Conservation (phyloP, 2,329 filamentous ascomycete genomes). For the Pseudogymnoascus sp. region DNA sequence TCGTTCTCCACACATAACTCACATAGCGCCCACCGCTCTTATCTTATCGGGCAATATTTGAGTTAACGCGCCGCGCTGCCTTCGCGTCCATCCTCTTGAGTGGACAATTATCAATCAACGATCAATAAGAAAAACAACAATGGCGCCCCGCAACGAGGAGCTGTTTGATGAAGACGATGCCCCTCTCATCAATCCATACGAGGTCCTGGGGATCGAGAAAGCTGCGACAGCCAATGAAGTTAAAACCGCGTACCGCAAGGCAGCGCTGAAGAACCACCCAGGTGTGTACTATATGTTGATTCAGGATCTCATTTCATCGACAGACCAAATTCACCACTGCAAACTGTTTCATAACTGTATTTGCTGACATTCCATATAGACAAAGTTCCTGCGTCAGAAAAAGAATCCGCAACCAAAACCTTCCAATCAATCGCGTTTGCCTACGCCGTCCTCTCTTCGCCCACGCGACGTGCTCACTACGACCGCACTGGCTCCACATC, state of each 20-base stretch:
- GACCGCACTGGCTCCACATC: slow-evolving; percentile 84
- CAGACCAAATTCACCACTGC: not conserved
- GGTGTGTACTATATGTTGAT: slow-evolving; percentile 42
- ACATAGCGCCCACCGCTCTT: not conserved
- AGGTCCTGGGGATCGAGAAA: slow-evolving; percentile 64
- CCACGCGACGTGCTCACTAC: slow-evolving; percentile 73
- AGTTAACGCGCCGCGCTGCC: not conserved
- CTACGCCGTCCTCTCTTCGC: slow-evolving; percentile 85
- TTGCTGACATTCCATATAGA: slow-evolving; percentile 42
- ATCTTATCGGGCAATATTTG: not conserved
- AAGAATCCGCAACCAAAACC: slow-evolving; percentile 64
- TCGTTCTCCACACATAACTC: not conserved
- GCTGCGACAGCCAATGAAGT: slow-evolving; percentile 70
- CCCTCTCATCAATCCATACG: slow-evolving; percentile 62
- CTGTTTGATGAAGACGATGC: slow-evolving; percentile 22
- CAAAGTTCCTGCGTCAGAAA: slow-evolving; percentile 64
- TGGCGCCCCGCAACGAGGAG: slow-evolving; percentile 16
- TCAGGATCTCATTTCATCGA: not conserved
- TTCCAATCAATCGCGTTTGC: slow-evolving; percentile 93
- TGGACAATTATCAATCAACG: not conserved
- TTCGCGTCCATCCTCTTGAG: not conserved
- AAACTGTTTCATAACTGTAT: not conserved
- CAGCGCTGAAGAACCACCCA: slow-evolving; percentile 79
- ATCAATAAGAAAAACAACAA: not conserved
- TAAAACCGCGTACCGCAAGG: slow-evolving; percentile 86